Evolutionary conservation across 1,139 yeast species (phyloP).

Genomic region (Arxiozyma slooffiae): DNA sequence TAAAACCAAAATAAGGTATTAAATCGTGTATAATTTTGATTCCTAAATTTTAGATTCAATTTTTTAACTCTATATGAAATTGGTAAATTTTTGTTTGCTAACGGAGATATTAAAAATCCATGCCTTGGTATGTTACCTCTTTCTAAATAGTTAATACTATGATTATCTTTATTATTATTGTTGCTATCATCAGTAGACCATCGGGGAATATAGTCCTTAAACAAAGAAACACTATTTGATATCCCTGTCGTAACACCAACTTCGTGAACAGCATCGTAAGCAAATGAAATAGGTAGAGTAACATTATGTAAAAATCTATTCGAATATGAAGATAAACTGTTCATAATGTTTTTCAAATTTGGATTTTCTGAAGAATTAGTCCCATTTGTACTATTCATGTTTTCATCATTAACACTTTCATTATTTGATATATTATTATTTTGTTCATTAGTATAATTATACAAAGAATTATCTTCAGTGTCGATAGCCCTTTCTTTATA

Average conservation of each 20-base stretch:
- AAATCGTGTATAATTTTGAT: conserved; percentile 10
- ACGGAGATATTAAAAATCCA: conserved; percentile 27
- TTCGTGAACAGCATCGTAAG: conserved; percentile 30
- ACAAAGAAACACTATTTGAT: conserved; percentile 23
- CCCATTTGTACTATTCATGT: not conserved
- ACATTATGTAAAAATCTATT: conserved; percentile 21
- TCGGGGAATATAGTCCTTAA: conserved; percentile 25
- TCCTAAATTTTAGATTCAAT: conserved; percentile 15
- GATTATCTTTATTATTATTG: not conserved
- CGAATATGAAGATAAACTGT: conserved; percentile 1
- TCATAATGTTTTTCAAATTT: not conserved
- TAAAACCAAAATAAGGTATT: conserved; percentile 27
- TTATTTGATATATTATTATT: not conserved
- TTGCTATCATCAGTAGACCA: conserved; percentile 5
- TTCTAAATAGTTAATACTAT: not conserved
- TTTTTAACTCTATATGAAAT: conserved; percentile 18
- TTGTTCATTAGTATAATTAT: not conserved
- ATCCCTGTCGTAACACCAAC: conserved; percentile 30
- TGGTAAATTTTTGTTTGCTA: conserved; percentile 18
- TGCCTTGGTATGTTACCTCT: conserved; percentile 10
- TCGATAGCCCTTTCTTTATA: conserved; percentile 14
- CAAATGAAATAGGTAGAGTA: conserved; percentile 26
- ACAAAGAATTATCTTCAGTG: conserved; percentile 4
- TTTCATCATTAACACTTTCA: conserved; percentile 4
- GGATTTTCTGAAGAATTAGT: not conserved